Evolutionary conservation across 2,329 filamentous ascomycete species (phyloP), one percentile per base, ranked within the genome.

Genomic region (Penicillium crustosum): DNA sequence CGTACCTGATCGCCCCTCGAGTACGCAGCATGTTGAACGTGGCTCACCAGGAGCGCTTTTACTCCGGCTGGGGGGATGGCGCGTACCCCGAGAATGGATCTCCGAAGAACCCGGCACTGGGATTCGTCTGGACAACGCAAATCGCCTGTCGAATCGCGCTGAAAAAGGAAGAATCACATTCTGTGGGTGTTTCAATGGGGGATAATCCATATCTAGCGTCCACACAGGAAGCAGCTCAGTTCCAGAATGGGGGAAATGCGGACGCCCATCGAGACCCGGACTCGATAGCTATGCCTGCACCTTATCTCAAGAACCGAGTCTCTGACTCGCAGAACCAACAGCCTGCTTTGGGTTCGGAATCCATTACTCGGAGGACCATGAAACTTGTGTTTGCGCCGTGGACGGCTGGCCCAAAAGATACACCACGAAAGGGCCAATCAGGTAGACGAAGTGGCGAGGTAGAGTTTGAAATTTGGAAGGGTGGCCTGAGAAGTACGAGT

Each of bases 361-460:
- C 55, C 17, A 57, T 59, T 41, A 70, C 89, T 86, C 83, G 83
- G 62, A 81, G 93, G 58, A 91, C 86, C 80, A 86, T 96, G 81
- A 95, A 93, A 74, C 84, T 97, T 9, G 93, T 96, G 1, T 97
- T 96, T 78, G 89, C 91, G 49, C 84, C 90, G 2, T 94, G 95
- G 83, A 83, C 84, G 4, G 75, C 78, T 2, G 82, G 81, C 2
- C 79, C 79, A 60, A 78, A 83, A 17, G 72, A 81, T n/a, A 52
- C 78, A 81, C 12, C 61, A 81, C 53, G 68, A 76, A 1, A 78
- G 77, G 8, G 85, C 84, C 27, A 41, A 45, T 4, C 13, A 44
- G 27, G 29, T 10, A 48, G 12, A 33, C 41, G 36, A 13, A 56
- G 43, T 35, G 63, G 68, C 7, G 73, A 75, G 15, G 80, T 88